Conservation (phyloP, 2,329 filamentous ascomycete genomes). For the Fusarium musae region DNA sequence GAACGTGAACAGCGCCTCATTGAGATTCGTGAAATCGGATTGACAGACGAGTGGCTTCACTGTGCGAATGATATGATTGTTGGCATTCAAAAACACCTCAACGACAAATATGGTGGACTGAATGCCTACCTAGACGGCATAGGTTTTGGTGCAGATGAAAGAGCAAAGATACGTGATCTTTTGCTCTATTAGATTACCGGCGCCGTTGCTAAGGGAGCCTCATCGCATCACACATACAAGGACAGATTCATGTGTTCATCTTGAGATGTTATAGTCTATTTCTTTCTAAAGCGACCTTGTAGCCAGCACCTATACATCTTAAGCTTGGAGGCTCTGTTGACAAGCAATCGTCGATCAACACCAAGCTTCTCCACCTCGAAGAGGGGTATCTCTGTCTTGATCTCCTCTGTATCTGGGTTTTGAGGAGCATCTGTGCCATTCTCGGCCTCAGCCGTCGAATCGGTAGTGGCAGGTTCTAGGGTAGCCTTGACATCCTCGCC, state of each 20-base stretch:
- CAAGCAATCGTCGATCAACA: slow-evolving; percentile 86
- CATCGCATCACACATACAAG: background rate
- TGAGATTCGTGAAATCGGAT: slow-evolving; percentile 76
- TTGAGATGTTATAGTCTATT: slow-evolving; percentile 52
- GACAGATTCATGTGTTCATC: background rate
- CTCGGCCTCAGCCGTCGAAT: background rate
- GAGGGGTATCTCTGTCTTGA: slow-evolving; percentile 42
- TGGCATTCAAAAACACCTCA: slow-evolving; percentile 67
- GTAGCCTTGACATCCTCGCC: slow-evolving; percentile 29
- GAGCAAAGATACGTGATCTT: slow-evolving; percentile 54
- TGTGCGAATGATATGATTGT: slow-evolving; percentile 74
- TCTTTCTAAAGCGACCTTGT: slow-evolving; percentile 83
- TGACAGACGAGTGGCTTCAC: slow-evolving; percentile 77
- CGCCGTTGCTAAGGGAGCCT: background rate
- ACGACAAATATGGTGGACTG: slow-evolving; percentile 72
- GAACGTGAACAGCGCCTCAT: slow-evolving; percentile 72
- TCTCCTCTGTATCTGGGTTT: slow-evolving; percentile 28
- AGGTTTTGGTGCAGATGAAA: slow-evolving; percentile 63
- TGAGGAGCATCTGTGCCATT: slow-evolving; percentile 1
- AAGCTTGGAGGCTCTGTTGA: slow-evolving; percentile 88
- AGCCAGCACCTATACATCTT: slow-evolving; percentile 99
- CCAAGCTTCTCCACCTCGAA: slow-evolving; percentile 84
- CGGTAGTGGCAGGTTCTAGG: background rate
- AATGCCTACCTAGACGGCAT: slow-evolving; percentile 71
- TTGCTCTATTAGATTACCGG: slow-evolving; percentile 52